Base-by-base conservation (phyloP, 2,329 filamentous ascomycete genomes). In the Pleomassaria siparia region DNA sequence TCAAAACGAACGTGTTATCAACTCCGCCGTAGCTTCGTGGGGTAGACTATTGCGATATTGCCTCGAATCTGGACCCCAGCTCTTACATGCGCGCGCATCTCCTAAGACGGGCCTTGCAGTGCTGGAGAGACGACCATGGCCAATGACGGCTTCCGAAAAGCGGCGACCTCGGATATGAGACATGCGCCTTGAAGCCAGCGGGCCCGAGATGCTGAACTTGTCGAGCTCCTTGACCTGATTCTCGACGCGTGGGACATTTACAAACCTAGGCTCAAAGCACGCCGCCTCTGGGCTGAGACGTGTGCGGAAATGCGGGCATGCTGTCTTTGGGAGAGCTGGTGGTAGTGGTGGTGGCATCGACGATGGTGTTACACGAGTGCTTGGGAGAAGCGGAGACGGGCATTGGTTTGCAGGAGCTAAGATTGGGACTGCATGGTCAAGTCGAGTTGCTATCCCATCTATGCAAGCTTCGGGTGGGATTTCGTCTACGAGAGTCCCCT, bases 281-380 rank as follows among this genome's bases (percentile, higher is more conserved):
- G 49, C 44, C 29, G 66, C 66, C 15, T 51, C 51, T 1, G 64
- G 56, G 30, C 55, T 60, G 15, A 66, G 50, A 8, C 30, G 18
- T 2, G 56, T 56, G n/a, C 44, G 22, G 42, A 40, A 45, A 11
- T 53, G 55, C 13, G 46, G 49, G 9, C 35, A 45, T 20, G 59
- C 52, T 7, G 49, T 55, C 20, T 60, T 56, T 1, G 56, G 51
- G 16, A 57, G 54, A 9, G 43, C 49, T 6, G 51, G 40, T 20
- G 39, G 30, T 4, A 41, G 54, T 10, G 43, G 49, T 6, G 51
- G 40, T 20, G 39, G 30, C 6, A 41, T 30, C 6, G 50, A 12
- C 11, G 16, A 36, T 12, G 16, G 47, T 36, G 16, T 18, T 15
- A 21, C 32, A 9, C 22, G 26, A 21, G 28, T 8, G 47, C 37